These are phyloP conservation scores for Fusarium tjaetaba DNA, from an alignment of 2,329 filamentous ascomycete genomes.

Conservation along the genomic window DNA sequence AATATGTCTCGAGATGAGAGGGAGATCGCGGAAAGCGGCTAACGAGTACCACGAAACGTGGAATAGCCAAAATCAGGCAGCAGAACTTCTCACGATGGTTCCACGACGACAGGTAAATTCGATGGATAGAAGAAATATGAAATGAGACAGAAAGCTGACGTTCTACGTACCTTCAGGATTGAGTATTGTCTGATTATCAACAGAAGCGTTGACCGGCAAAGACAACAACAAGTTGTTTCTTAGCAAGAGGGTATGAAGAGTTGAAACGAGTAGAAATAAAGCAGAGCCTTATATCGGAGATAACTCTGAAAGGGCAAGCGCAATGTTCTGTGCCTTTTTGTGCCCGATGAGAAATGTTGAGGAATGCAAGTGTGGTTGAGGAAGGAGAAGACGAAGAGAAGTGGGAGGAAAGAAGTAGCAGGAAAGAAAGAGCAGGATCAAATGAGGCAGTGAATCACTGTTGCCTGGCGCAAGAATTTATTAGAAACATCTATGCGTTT, in stretches of 20 bases:
- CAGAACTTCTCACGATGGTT: not conserved
- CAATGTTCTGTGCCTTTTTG: not conserved
- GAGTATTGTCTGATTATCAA: not conserved
- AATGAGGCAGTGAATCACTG: slow-evolving; percentile 1
- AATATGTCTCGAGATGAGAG: not conserved
- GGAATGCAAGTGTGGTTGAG: slow-evolving; percentile 12
- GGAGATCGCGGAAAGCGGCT: not conserved
- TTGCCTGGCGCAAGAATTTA: slow-evolving; percentile 4
- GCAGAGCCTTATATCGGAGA: not conserved
- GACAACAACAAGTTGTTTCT: not conserved
- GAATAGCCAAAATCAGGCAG: not conserved
- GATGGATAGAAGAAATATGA: not conserved
- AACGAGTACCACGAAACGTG: not conserved
- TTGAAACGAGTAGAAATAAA: not conserved
- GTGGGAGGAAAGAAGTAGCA: not conserved
- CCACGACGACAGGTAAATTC: not conserved
- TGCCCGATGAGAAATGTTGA: not conserved
- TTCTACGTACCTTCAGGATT: slow-evolving; percentile 9
- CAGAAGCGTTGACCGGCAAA: not conserved
- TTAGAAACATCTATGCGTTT: not conserved
- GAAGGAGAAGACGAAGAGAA: not conserved
- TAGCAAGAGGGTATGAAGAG: not conserved
- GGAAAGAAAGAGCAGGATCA: not conserved
- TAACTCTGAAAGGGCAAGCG: not conserved
- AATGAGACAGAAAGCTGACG: not conserved